Evolutionary conservation across 306 rosid species (phyloP).

Genomic region (Sesbania bispinosa): DNA sequence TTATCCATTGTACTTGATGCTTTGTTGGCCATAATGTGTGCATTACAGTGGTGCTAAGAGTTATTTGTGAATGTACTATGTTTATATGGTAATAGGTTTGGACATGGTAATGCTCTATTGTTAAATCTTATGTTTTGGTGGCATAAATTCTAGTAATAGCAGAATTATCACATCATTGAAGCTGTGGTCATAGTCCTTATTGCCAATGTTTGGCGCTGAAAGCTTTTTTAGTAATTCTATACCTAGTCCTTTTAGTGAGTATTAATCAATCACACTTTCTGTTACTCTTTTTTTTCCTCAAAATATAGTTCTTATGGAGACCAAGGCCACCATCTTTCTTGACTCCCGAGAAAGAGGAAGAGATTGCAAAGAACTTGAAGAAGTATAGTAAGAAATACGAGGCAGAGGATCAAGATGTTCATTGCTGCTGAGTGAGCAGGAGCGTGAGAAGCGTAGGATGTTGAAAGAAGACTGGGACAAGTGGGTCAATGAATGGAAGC

Average conservation of each 20-base stretch:
- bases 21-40: neutral
- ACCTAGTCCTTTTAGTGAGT: neutral
- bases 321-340: conserved; percentile 82
- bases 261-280: neutral
- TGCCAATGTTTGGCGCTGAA: neutral
- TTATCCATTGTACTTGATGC: neutral
- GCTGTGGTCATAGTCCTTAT: neutral
- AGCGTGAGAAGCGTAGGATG: conserved; percentile 68
- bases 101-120: neutral
- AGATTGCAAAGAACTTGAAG: conserved; percentile 80
- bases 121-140: neutral
- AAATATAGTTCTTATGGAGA: conserved; percentile 73
- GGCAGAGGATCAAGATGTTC: conserved; percentile 92
- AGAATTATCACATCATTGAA: neutral
- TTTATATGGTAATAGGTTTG: neutral
- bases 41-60: neutral
- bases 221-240: neutral
- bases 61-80: neutral
- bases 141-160: neutral
- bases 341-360: conserved; percentile 85
- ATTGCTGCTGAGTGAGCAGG: conserved; percentile 74
- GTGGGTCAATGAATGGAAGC: conserved; percentile 77
- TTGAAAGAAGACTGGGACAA: conserved; percentile 88
- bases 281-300: neutral
- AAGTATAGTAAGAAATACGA: conserved; percentile 92